Percentiles rank a stretch among this genome's conserved stretches.
phyloP scores from a whole-genome alignment of 768 basidiomycete species.

The Lactarius sanguifluus region DNA sequence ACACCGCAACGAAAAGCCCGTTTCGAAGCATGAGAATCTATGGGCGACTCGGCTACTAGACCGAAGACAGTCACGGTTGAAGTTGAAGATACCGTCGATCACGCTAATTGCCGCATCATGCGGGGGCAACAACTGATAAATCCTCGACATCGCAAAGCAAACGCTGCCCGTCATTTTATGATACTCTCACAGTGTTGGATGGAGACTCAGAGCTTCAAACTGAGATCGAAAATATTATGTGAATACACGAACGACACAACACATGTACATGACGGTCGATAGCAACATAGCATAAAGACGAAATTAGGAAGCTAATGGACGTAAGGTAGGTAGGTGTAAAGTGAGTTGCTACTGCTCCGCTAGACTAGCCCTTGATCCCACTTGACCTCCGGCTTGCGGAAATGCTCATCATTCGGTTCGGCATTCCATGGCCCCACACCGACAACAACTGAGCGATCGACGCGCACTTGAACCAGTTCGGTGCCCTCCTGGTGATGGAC shows the following conservation, averaged over 20 bases:
- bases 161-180: not conserved
- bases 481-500: conserved; percentile 15
- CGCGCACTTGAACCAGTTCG: conserved; percentile 24
- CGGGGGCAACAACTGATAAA: not conserved
- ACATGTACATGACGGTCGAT: not conserved
- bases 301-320: not conserved
- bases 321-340: not conserved
- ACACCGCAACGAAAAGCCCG: not conserved
- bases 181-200: not conserved
- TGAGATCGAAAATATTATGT: not conserved
- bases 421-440: not conserved
- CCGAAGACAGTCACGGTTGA: no score
- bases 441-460: conserved; percentile 16
- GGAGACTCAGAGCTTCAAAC: not conserved
- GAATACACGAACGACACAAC: not conserved
- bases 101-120: not conserved
- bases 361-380: conserved; percentile 5
- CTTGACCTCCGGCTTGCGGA: not conserved
- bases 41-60: not conserved
- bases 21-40: not conserved
- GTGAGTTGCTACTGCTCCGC: not conserved
- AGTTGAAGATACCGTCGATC: not conserved
- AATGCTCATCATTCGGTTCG: not conserved
- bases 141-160: not conserved
- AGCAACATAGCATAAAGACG: not conserved